A percentile compares a stretch with the other conserved stretches of the same genome.
Conservation (phyloP, 2,329 filamentous ascomycete genomes). For the Clarireedia homoeocarpa region DNA sequence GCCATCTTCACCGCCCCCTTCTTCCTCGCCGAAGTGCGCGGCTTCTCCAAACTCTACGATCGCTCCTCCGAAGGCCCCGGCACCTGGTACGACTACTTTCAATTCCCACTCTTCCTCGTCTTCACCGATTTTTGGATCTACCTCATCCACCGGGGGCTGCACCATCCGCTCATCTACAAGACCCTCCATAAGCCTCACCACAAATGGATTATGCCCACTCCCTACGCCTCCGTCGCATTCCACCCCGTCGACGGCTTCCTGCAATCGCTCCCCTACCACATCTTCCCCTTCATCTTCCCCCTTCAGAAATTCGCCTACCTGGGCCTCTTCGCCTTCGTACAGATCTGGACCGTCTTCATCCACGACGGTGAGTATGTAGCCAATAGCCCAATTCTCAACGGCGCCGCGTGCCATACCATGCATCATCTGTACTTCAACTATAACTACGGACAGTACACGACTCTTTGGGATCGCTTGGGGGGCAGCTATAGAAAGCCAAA, state of each 20-base stretch:
- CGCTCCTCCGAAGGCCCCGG: conserved; percentile 67
- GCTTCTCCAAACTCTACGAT: conserved; percentile 84
- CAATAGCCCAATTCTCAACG: conserved; percentile 87
- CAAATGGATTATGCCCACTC: conserved; percentile 99
- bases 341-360: conserved; percentile 95
- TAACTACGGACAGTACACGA: conserved; percentile 95
- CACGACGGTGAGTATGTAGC: conserved; percentile 92
- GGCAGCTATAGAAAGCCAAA: conserved; percentile 84
- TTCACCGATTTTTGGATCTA: conserved; percentile 91
- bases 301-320: conserved; percentile 88
- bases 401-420: conserved; percentile 87
- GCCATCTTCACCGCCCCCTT: conserved; percentile 71
- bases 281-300: conserved; percentile 89
- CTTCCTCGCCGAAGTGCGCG: conserved; percentile 77
- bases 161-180: conserved; percentile 78
- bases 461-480: conserved; percentile 81
- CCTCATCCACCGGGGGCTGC: conserved; percentile 80
- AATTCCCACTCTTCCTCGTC: conserved; percentile 80
- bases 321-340: conserved; percentile 81
- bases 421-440: conserved; percentile 85
- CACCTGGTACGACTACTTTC: conserved; percentile 66
- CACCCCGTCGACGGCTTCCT: conserved; percentile 87
- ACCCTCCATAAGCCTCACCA: conserved; percentile 92
- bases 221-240: conserved; percentile 88
- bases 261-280: conserved; percentile 84